A percentile compares a stretch with the other conserved stretches of the same genome.
Conservation (phyloP, 2,329 filamentous ascomycete species). For the Fusarium multiceps region DNA sequence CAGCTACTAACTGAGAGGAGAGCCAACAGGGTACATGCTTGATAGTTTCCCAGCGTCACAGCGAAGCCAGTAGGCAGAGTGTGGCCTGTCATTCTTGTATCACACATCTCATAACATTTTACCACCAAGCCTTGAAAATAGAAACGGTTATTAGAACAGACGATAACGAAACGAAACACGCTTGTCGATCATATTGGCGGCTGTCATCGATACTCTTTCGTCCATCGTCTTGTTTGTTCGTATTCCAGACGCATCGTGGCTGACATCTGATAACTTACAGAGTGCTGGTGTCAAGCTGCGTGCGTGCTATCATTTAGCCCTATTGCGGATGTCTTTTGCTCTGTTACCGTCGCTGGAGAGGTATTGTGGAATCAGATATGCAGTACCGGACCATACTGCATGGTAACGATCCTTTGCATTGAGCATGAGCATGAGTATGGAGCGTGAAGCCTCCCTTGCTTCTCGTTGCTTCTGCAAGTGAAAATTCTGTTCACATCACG, state of each 20-base stretch:
- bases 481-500: constrained; percentile 30
- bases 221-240: constrained; percentile 4
- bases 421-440: constrained; percentile 1
- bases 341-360: constrained; percentile 7
- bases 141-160: constrained; percentile 18
- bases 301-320: constrained; percentile 14
- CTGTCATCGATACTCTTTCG: neutral
- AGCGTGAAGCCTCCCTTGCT: constrained; percentile 12
- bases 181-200: constrained; percentile 32
- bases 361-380: constrained; percentile 10
- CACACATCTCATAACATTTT: constrained; percentile 10
- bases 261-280: constrained; percentile 9
- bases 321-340: constrained; percentile 23
- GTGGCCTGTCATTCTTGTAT: constrained; percentile 23
- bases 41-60: constrained; percentile 16
- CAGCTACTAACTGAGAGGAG: constrained; percentile 36
- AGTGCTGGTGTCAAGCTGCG: constrained; percentile 10
- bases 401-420: constrained; percentile 24
- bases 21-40: constrained; percentile 33
- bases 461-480: constrained; percentile 41
- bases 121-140: neutral
- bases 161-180: constrained; percentile 22
- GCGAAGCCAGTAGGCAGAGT: constrained; percentile 31
- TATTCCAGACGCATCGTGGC: neutral
- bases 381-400: constrained; percentile 13